Percentiles rank a stretch among this genome's conserved stretches.
Conservation (phyloP, 1,139 yeast species). For the Hanseniaspora sp. region DNA sequence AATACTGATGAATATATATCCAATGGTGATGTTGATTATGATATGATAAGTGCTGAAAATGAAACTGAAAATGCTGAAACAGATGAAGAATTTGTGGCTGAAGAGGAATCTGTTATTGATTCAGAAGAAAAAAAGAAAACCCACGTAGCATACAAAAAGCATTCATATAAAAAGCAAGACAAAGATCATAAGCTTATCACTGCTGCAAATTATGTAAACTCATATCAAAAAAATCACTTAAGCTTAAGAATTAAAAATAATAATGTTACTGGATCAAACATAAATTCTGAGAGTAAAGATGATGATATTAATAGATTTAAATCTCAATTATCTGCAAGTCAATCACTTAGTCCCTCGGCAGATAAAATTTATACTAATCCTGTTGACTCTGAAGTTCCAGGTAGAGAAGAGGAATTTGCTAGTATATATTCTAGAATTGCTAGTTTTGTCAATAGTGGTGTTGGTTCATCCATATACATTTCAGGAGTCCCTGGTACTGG, state of each 20-base stretch:
- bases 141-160: not conserved
- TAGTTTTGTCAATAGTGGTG: slow-evolving; percentile 55
- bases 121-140: not conserved
- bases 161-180: not conserved
- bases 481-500: slow-evolving; percentile 99
- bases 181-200: not conserved
- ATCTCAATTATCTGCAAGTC: not conserved
- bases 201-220: not conserved
- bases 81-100: not conserved
- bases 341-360: not conserved
- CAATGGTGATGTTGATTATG: not conserved
- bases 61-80: not conserved
- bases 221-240: slow-evolving; percentile 3
- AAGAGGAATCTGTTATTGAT: not conserved
- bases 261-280: not conserved
- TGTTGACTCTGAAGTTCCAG: slow-evolving; percentile 43
- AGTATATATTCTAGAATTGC: slow-evolving; percentile 62
- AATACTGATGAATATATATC: not conserved
- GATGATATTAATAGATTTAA: not conserved
- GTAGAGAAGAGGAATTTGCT: slow-evolving; percentile 80
- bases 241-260: not conserved
- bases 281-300: not conserved
- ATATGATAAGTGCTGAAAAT: not conserved
- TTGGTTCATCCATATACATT: slow-evolving; percentile 78
- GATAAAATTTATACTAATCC: not conserved